phyloP scores from a whole-genome alignment of 2,329 filamentous ascomycete genomes.

The Zasmidium angulare region DNA sequence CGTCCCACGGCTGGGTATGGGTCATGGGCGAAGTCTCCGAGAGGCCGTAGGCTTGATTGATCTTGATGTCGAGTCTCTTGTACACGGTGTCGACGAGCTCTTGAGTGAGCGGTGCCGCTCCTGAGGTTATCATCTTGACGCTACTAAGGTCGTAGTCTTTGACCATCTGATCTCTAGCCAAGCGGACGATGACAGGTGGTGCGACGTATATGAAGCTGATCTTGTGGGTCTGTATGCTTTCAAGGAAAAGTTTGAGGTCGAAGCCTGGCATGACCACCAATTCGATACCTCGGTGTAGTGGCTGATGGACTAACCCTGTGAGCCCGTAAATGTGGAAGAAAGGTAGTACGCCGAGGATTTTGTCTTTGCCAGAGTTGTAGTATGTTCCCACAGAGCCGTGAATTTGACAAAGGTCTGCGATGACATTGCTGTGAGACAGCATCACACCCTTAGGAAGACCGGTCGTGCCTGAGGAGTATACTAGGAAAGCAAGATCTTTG shows the following conservation, averaged over 20 bases:
- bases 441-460: constrained; percentile 90
- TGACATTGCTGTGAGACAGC: constrained; percentile 79
- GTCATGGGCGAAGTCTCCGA: constrained; percentile 56
- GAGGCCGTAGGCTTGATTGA: constrained; percentile 89
- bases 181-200: constrained; percentile 76
- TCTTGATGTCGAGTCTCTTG: constrained; percentile 68
- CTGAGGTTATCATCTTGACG: constrained; percentile 80
- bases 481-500: constrained; percentile 77
- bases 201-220: constrained; percentile 80
- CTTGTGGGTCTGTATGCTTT: constrained; percentile 69
- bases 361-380: constrained; percentile 58
- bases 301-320: constrained; percentile 68
- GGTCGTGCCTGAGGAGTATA: constrained; percentile 88
- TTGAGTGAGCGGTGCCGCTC: constrained; percentile 78
- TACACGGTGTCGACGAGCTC: constrained; percentile 78
- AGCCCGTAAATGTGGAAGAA: constrained; percentile 92
- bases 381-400: constrained; percentile 53
- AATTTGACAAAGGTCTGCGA: constrained; percentile 63
- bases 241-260: constrained; percentile 76
- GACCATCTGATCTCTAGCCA: constrained; percentile 76
- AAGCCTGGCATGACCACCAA: constrained; percentile 75
- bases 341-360: constrained; percentile 74
- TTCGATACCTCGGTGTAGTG: constrained; percentile 64
- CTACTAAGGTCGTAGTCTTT: constrained; percentile 78
- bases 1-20: constrained; percentile 59